These are phyloP conservation scores for Epichloe uncinata DNA, from an alignment of 2,329 filamentous ascomycete genomes.

Conservation along the genomic window DNA sequence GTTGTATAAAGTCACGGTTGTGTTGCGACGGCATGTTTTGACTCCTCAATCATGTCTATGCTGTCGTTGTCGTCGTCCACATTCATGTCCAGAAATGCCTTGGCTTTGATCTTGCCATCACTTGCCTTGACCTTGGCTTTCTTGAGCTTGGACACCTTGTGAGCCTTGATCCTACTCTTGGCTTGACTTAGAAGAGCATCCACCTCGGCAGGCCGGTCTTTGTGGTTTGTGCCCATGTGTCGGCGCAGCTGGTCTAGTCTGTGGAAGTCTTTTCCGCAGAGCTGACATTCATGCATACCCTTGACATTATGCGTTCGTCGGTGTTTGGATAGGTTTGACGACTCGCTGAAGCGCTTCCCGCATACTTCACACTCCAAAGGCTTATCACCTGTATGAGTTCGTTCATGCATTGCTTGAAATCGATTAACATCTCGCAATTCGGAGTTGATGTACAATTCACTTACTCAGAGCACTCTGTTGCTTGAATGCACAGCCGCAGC, in stretches of 20 bases:
- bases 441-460: slow-evolving; percentile 11
- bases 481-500: slow-evolving; percentile 47
- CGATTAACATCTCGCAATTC: slow-evolving; percentile 7
- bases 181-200: slow-evolving; percentile 8
- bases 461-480: slow-evolving; percentile 54
- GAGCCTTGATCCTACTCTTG: slow-evolving; percentile 5
- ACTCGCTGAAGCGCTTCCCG: slow-evolving; percentile 47
- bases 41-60: slow-evolving; percentile 3
- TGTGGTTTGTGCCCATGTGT: slow-evolving; percentile 29
- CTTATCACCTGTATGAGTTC: slow-evolving; percentile 53
- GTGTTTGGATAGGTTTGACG: slow-evolving; percentile 54
- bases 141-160: slow-evolving; percentile 7
- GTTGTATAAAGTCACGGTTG: background rate
- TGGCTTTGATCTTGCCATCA: background rate
- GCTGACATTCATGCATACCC: slow-evolving; percentile 36
- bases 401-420: slow-evolving; percentile 47
- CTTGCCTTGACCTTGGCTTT: slow-evolving; percentile 3
- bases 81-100: background rate
- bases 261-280: slow-evolving; percentile 45
- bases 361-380: slow-evolving; percentile 46
- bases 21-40: slow-evolving; percentile 1
- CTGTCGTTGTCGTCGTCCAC: slow-evolving; percentile 2
- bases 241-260: slow-evolving; percentile 47
- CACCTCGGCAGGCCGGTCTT: slow-evolving; percentile 12
- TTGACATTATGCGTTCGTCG: slow-evolving; percentile 45